phyloP scores from a whole-genome alignment of 2,329 filamentous ascomycete genomes.

The Colletotrichum echinochloae region DNA sequence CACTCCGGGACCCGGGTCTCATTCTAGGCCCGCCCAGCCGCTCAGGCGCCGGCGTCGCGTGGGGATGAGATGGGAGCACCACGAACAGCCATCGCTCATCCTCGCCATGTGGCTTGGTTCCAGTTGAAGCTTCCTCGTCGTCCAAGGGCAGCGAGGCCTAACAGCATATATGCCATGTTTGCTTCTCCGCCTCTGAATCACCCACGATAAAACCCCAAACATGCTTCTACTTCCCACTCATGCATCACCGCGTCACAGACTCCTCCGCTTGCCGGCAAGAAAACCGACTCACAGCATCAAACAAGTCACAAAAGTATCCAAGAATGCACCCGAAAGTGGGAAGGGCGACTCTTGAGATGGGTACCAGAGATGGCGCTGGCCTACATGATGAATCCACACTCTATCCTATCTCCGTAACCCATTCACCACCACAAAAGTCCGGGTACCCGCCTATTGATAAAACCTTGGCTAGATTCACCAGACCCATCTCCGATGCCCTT shows the following conservation, averaged over 20 bases:
- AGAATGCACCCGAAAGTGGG: neutral
- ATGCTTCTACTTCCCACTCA: neutral
- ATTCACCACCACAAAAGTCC: neutral
- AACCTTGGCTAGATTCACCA: neutral
- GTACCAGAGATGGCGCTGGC: neutral
- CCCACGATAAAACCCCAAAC: neutral
- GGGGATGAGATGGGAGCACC: neutral
- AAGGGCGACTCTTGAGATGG: neutral
- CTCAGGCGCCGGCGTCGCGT: neutral
- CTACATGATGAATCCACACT: neutral
- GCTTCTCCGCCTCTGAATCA: constrained; percentile 5
- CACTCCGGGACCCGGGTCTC: constrained; percentile 1
- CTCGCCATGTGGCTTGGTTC: neutral
- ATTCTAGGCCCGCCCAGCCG: neutral
- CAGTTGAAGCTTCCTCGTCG: neutral
- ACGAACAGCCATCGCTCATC: neutral
- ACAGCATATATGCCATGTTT: neutral
- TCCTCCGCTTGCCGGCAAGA: neutral
- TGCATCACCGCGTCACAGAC: neutral
- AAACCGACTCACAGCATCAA: neutral
- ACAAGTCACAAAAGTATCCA: neutral
- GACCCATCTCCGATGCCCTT: neutral
- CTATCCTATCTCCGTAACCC: constrained; percentile 4
- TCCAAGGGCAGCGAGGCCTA: neutral
- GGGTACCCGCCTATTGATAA: neutral